phyloP scores from a whole-genome alignment of 2,329 filamentous ascomycete genomes.

The Trichoderma harzianum region DNA sequence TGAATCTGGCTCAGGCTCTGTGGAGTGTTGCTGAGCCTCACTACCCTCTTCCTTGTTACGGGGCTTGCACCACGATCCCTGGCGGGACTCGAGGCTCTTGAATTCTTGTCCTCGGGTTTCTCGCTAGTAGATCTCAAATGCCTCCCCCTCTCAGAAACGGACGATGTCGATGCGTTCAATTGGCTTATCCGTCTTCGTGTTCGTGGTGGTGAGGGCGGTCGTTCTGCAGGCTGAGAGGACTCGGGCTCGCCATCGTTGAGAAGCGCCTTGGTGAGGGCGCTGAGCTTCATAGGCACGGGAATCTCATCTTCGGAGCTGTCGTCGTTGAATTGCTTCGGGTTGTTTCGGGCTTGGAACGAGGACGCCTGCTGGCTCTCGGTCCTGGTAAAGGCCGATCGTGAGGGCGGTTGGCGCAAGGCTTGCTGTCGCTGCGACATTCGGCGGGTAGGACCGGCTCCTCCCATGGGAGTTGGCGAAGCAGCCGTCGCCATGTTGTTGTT shows the following conservation, averaged over 20 bases:
- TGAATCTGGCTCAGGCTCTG: conserved; percentile 41
- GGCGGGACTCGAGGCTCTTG: conserved; percentile 44
- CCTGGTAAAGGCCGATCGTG: conserved; percentile 44
- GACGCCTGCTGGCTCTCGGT: conserved; percentile 44
- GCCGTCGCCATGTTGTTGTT: conserved; percentile 42
- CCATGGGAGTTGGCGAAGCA: conserved; percentile 55
- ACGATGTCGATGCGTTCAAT: conserved; percentile 43
- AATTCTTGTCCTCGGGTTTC: conserved; percentile 37
- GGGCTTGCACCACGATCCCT: conserved; percentile 51
- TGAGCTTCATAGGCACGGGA: conserved; percentile 87
- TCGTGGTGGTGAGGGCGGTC: conserved; percentile 43
- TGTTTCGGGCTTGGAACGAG: conserved; percentile 29
- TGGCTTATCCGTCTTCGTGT: conserved; percentile 50
- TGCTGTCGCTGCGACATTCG: conserved; percentile 58
- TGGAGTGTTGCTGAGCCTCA: conserved; percentile 53
- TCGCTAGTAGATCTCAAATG: conserved; percentile 48
- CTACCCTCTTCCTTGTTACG: conserved; percentile 50
- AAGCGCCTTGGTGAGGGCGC: conserved; percentile 84
- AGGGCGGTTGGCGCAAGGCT: conserved; percentile 48
- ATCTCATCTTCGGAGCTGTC: conserved; percentile 96
- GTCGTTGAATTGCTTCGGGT: conserved; percentile 51
- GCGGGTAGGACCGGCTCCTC: conserved; percentile 46
- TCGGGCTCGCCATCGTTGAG: conserved; percentile 61
- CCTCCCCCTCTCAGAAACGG: conserved; percentile 43
- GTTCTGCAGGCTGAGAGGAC: conserved; percentile 24